phyloP scores from a whole-genome alignment of 78 protist genomes.

The Paulinella micropora region DNA sequence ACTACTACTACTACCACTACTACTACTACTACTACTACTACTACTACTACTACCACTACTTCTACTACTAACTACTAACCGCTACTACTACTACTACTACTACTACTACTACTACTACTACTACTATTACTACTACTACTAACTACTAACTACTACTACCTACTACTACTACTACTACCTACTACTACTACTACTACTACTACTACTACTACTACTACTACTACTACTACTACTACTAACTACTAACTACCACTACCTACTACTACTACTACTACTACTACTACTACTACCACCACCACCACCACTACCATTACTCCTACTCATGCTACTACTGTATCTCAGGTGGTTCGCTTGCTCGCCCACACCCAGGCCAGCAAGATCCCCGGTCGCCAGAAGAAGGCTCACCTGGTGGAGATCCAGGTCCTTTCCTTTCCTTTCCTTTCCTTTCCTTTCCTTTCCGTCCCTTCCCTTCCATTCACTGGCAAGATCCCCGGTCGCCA shows the following conservation, averaged over 20 bases:
- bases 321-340: no score
- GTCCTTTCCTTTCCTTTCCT: no score
- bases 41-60: background rate
- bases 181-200: background rate
- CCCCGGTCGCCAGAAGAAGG: constrained; percentile 82
- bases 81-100: background rate
- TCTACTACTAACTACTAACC: background rate
- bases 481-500: constrained; percentile 53
- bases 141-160: no score
- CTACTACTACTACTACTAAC: background rate
- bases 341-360: constrained; percentile 89
- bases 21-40: background rate
- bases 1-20: no score
- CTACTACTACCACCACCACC: background rate
- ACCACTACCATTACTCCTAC: background rate
- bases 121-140: background rate
- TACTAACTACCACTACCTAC: no score
- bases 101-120: background rate
- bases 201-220: background rate
- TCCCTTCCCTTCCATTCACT: no score
- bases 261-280: background rate
- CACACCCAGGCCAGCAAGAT: constrained; percentile 89
- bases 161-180: no score
- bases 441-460: no score
- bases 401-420: constrained; percentile 98